Conservation (phyloP, 23 red algal genomes). For the Gracilaria caudata region DNA sequence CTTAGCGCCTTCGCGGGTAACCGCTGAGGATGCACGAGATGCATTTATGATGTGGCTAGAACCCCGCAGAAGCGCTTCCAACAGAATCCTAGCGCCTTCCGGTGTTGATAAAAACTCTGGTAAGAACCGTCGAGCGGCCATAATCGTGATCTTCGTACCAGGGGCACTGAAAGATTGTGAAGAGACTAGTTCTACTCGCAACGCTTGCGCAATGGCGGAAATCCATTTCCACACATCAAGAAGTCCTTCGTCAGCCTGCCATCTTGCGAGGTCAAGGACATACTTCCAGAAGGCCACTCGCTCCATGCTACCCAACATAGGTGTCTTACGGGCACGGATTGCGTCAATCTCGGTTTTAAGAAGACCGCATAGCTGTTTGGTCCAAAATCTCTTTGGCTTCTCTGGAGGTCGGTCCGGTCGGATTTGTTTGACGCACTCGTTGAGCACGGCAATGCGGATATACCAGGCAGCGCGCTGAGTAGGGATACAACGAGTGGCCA, state of each 20-base stretch:
- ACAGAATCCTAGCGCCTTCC: constrained; percentile 11
- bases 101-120: constrained; percentile 46
- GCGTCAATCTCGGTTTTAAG: constrained; percentile 64
- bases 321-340: constrained; percentile 25
- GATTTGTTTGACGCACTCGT: constrained; percentile 71
- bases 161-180: constrained; percentile 28
- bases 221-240: constrained; percentile 58
- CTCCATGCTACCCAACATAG: constrained; percentile 43
- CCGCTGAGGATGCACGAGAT: constrained; percentile 1
- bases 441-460: constrained; percentile 72
- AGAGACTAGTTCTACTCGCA: constrained; percentile 28
- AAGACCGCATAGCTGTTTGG: constrained; percentile 48
- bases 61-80: constrained; percentile 35
- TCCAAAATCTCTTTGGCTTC: constrained; percentile 50
- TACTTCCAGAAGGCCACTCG: constrained; percentile 68
- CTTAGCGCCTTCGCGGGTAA: constrained; percentile 8
- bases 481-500: constrained; percentile 54
- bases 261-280: constrained; percentile 63
- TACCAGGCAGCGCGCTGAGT: constrained; percentile 77
- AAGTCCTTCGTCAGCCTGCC: constrained; percentile 79
- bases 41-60: constrained; percentile 21
- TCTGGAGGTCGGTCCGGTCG: constrained; percentile 63
- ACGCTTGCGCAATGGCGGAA: constrained; percentile 26
- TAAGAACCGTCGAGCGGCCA: constrained; percentile 49
- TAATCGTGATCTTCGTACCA: constrained; percentile 39